Evolutionary conservation across 2,329 filamentous ascomycete genomes (phyloP), one percentile per base, ranked within the genome.

Genomic region (Colletotrichum spaethianum): DNA sequence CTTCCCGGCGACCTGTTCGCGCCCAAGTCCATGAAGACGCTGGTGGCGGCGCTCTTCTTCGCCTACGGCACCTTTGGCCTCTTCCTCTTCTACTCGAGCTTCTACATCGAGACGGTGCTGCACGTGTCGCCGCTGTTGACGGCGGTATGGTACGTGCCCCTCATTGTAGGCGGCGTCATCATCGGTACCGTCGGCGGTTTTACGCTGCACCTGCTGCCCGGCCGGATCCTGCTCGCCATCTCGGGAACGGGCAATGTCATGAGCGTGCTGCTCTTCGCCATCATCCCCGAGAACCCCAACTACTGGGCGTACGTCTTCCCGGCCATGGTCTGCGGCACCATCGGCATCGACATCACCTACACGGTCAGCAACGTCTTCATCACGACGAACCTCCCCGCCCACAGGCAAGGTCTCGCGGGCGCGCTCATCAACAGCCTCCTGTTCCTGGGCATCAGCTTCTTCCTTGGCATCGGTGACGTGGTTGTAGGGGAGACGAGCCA

Each of bases 291-390:
- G 1, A 85, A 90, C 70, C 86, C 86, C 2, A 87, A 89, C 55
- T 93, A 93, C 84, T 96, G 93, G 93, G 88, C 91, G 0, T 95
- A 89, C 77, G 86, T 94, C 28, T 94, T 95, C 77, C 92, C 93
- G 0, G 83, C 89, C 65, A 93, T 93, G 91, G 79, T 92, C 4
- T 89, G 90, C 74, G 88, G 87, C 16, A 95, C 93, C 0, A 84
- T 95, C 42, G 93, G 92, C 23, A 90, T 95, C 71, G 93, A 96
- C 77, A 90, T 95, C 66, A 90, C 90, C 8, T 95, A 92, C 82
- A 94, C 92, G 77, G 88, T 95, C 1, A 89, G 91, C 23, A 95
- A 93, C 76, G 88, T 95, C 71, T 95, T 93, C 81, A 93, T 94
- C 79, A 94, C 93, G 0, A 94, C 93, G 0, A 89, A 88, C 18